Percentiles rank a stretch among this genome's conserved stretches.
phyloP scores from a whole-genome alignment of 2,329 filamentous ascomycete genomes.

The Neospermospora avenae region DNA sequence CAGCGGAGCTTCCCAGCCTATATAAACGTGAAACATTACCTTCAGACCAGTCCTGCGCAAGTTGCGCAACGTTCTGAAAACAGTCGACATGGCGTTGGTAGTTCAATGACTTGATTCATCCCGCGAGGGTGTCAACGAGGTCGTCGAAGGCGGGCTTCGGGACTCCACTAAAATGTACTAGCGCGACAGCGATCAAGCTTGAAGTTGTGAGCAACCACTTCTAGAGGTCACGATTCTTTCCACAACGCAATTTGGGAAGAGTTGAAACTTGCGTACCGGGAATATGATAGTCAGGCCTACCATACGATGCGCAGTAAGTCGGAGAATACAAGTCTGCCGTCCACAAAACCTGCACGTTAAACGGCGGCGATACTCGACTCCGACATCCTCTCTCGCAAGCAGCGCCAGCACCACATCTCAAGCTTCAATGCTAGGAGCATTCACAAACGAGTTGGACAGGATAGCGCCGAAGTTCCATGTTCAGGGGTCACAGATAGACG shows the following conservation, averaged over 20 bases:
- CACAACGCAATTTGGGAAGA: neutral
- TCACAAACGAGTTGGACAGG: slow-evolving; percentile 76
- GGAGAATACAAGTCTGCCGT: slow-evolving; percentile 28
- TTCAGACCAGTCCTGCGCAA: slow-evolving; percentile 84
- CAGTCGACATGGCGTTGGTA: slow-evolving; percentile 75
- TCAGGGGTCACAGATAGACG: slow-evolving; percentile 72
- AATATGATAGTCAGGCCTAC: slow-evolving; percentile 37
- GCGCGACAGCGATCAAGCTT: neutral
- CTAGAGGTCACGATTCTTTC: neutral
- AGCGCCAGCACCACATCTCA: slow-evolving; percentile 40
- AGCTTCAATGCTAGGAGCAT: slow-evolving; percentile 51
- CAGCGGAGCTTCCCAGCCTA: slow-evolving; percentile 32
- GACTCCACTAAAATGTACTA: slow-evolving; percentile 21
- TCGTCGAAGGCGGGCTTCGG: slow-evolving; percentile 14
- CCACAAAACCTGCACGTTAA: slow-evolving; percentile 24
- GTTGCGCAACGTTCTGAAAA: slow-evolving; percentile 82
- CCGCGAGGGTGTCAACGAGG: slow-evolving; percentile 13
- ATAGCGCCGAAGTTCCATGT: slow-evolving; percentile 91
- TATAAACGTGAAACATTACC: slow-evolving; percentile 47
- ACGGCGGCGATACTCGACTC: slow-evolving; percentile 31
- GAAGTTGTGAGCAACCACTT: neutral
- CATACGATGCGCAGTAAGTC: slow-evolving; percentile 34
- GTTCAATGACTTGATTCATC: slow-evolving; percentile 29
- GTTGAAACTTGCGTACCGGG: neutral
- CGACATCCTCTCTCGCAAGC: slow-evolving; percentile 20